Evolutionary conservation across 78 protist genomes (phyloP), one percentile per base, ranked within the genome.

Genomic region (Cavenderia fasciculata): DNA sequence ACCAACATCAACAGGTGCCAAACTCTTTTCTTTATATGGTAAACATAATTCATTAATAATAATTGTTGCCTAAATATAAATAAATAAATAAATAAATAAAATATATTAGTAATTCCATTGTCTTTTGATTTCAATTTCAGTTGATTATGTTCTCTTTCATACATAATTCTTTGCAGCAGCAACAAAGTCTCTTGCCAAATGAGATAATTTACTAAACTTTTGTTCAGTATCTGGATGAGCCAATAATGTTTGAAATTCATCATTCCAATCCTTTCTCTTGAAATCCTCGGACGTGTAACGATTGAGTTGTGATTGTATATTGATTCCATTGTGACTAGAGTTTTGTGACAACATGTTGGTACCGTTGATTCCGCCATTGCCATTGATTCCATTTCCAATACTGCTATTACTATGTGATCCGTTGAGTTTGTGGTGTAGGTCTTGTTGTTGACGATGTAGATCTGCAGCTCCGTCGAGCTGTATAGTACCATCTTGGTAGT

Each of bases 101-200:
- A 38, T 16, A 34, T 62, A 62, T 38, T 62, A 62, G 16, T 34
- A 34, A 33, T 29, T 8, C 16, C 18, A n/a, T 18, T 4, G 47
- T 33, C 16, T 4, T 31, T 29, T 36, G 38, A 33, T 40, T 21
- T 33, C 7, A 36, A 11, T 10, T 59, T 59, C 66, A 36, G 6
- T 10, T 10, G 4, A 18, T 34, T 31, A 2, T 34, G 3, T 18
- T 34, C 59, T 34, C 3, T 34, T 12, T 10, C 4, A 4, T 88
- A 57, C 94, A 88, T 74, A 88, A 38, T 46, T 46, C 16, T 88
- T 70, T 16, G 85, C 94, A 0, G 90, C 61, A 59, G 29, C 69
- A n/a, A 91, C 94, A 59, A 91, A 91, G 52, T 91, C 90, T 31
- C 69, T 84, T 7, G 88, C 94, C n/a, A 91, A 61, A 59, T 91